Evolutionary conservation across 2,329 filamentous ascomycete genomes (phyloP), one percentile per base, ranked within the genome.

Genomic region (Incumbomyces delicatus): DNA sequence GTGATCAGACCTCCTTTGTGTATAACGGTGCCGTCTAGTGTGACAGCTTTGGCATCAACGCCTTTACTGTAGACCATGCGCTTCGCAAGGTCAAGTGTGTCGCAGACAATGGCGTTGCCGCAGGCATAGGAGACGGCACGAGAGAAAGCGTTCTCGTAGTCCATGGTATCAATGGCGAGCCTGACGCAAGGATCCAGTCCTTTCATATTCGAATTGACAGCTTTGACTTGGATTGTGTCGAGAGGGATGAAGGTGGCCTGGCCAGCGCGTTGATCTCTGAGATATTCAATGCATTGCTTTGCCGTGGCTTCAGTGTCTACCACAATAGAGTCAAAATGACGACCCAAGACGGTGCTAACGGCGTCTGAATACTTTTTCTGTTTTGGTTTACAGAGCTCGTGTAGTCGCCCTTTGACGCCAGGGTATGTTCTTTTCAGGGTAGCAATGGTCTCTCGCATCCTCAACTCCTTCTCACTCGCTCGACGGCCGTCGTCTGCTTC

Each of bases 1-100:
- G 92, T 96, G 84, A 98, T 96, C 44, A 94, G 75, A 60, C 92
- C 92, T 38, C 86, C 88, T 63, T 96, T 96, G 70, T 95, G 88
- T 53, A 98, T 95, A 50, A 98, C 84, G 46, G 84, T 90, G n/a
- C 92, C 92, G 60, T 96, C 89, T 11, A 96, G 67, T 0, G 89
- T 94, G 11, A 98, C 90, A 4, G 90, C 89, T 65, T 96, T 96
- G 44, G 94, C 89, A 49, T 89, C 85, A 29, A 95, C 82, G 29
- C 78, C 82, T 53, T 80, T 83, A 48, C 85, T 80, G 61, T 94
- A 96, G 61, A 87, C 89, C 38, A 98, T 81, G 48, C 90, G 78
- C 63, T 94, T 94, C 22, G 92, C 92, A 45, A 92, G 81, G 3
- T 83, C 77, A 31, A 95, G 72, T 46, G 79, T 85, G 64, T 98